These are phyloP conservation scores for Aquilaria malaccensis DNA, from an alignment of 345 rosid genomes.

Conservation along the genomic window DNA sequence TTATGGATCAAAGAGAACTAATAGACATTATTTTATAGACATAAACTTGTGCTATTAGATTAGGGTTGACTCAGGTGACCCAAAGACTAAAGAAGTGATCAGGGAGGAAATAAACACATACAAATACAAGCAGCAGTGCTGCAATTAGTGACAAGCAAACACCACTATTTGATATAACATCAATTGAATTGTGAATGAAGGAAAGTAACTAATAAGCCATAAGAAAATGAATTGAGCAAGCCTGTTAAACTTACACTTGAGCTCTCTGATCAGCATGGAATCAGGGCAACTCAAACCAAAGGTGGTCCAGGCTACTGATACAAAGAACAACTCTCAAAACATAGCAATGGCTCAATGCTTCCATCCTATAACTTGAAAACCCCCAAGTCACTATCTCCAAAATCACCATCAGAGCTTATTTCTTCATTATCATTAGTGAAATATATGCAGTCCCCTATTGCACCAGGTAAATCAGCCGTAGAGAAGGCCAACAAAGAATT, in stretches of 20 bases:
- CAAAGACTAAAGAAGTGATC: too few species aligned
- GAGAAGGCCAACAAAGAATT: conserved; percentile 39
- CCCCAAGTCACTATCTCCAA: conserved; percentile 42
- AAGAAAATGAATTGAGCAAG: too few species aligned
- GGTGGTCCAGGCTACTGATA: conserved; percentile 26
- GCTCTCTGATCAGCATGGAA: conserved; percentile 29
- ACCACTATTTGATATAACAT: too few species aligned
- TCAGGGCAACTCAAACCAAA: conserved; percentile 48
- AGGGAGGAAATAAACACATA: too few species aligned
- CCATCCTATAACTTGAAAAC: conserved; percentile 35
- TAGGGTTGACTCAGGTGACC: too few species aligned
- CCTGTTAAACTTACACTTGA: background rate
- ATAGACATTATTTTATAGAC: too few species aligned
- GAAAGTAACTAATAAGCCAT: too few species aligned
- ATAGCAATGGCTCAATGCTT: conserved; percentile 36
- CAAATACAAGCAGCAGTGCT: too few species aligned
- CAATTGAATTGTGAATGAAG: too few species aligned
- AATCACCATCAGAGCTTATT: conserved; percentile 26
- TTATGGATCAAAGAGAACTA: too few species aligned
- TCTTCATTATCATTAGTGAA: conserved; percentile 48
- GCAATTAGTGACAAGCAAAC: too few species aligned
- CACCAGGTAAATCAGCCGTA: conserved; percentile 39
- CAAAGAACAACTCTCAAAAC: conserved; percentile 17
- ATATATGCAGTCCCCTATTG: conserved; percentile 37
- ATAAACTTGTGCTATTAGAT: too few species aligned